Evolutionary conservation across 2,329 filamentous ascomycete genomes (phyloP), one percentile per base, ranked within the genome.

Genomic region (Hymenoscyphus repandus): DNA sequence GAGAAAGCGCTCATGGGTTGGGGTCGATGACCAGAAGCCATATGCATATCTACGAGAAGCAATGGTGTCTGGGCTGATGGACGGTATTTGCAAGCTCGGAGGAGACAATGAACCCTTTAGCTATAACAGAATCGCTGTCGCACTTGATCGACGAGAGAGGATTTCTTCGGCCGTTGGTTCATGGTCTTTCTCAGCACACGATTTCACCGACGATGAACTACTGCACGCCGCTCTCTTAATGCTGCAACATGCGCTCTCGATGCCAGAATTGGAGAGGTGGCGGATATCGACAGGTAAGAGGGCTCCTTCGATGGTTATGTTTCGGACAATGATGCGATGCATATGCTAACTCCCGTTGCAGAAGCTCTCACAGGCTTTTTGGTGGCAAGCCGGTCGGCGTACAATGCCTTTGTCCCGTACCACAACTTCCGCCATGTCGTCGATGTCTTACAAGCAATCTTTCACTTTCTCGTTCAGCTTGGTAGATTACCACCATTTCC

Each of bases 391-490:
- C 86, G 92, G 55, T 84, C 86, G 43, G 89, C 93, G n/a, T 99
- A 99, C 72, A 97, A 97, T 68, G 87, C 82, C 52, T 96, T 96
- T 68, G 90, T 96, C 33, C 88, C 92, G 18, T 99, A 97, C 65
- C 93, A 99, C 74, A 99, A 99, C 70, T 99, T 97, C 68, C 87
- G 92, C 49, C 93, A 99, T 69, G 93, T 96, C 18, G 86, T 96
- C 55, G 93, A 99, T 69, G 93, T 99, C 27, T 76, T 97, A 47
- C 92, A 97, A 68, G 95, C 92, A 1, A 83, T 90, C 3, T 97
- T 96, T 68, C 84, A 86, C 71, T 96, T 96, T 65, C 79, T 97
- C 5, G 76, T 96, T 49, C 82, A 82, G 56, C 84, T 96, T 46
- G 88, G 89, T 50, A 82, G 83, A 32, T 73, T 95, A 45, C 86